Evolutionary conservation across 1,284 basidiomycete species (phyloP), one percentile per base, ranked within the genome.

Genomic region (Ustilago trichophora): DNA sequence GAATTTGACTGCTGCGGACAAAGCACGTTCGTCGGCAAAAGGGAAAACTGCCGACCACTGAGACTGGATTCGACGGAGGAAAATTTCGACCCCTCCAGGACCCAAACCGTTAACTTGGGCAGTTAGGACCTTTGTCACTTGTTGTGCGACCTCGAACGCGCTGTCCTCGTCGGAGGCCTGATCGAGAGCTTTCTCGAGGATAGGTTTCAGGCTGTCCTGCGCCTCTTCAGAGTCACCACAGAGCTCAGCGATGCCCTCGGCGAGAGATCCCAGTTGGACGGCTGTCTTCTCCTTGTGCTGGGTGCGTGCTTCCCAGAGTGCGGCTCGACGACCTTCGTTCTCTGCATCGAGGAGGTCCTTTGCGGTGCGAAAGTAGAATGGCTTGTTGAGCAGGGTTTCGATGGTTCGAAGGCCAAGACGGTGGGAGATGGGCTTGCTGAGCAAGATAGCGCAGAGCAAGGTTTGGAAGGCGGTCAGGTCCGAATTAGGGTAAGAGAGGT

Each of bases 251-350:
- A 72, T 43, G 1, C 69, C 72, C 29, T 68, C 43, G 4, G 70
- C 64, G n/a, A 74, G 52, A 10, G 38, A 51, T 0, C 69, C 72
- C 3, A 74, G 44, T 51, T 74, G 72, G 10, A 51, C 56, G 13
- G 72, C 69, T 0, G 69, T 69, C 53, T 74, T 74, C 33, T 72
- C 72, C 32, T 74, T 74, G 25, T 74, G 72, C 50, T 72, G 72
- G 3, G 72, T 74, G 11, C 69, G 41, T 2, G 72, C 72, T 34
- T 68, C 60, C 68, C 68, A 74, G 2, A 74, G 34, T 9, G 57
- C 72, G 0, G 60, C 67, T 3, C 72, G n/a, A 8, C 69, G 4
- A 3, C 72, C 69, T 25, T 74, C 65, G 38, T 65, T 49, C 7
- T 57, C 72, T 0, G 57, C 69, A 19, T 72, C 65, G 16, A 62